A percentile compares a stretch with the other conserved stretches of the same genome.
Conservation (phyloP, 2,329 filamentous ascomycete species). For the Fusarium denticulatum region DNA sequence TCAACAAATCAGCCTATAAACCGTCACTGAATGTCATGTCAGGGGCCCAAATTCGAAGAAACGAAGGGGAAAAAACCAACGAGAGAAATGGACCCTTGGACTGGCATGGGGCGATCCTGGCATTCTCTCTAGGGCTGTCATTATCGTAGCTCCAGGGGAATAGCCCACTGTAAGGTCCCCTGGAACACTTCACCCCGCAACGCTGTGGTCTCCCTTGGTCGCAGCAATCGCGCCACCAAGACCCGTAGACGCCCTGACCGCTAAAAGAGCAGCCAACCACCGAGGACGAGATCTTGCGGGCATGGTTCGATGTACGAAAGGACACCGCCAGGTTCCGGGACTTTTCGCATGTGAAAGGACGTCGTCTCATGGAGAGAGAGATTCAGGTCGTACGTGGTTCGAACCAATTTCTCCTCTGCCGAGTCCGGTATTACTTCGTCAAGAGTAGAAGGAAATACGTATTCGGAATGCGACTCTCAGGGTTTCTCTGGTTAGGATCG, state of each 20-base stretch:
- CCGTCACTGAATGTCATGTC: constrained; percentile 21
- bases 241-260: constrained; percentile 33
- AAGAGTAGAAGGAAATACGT: constrained; percentile 2
- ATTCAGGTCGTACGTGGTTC: constrained; percentile 30
- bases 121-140: constrained; percentile 12
- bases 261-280: constrained; percentile 30
- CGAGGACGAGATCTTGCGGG: not conserved
- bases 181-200: constrained; percentile 34
- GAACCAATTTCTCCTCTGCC: constrained; percentile 22
- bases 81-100: constrained; percentile 12
- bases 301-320: constrained; percentile 35
- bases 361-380: not conserved
- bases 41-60: not conserved
- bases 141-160: constrained; percentile 8
- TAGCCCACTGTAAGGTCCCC: constrained; percentile 18
- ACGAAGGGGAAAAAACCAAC: not conserved
- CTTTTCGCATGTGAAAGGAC: constrained; percentile 34
- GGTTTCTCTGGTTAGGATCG: not conserved
- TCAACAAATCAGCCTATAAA: constrained; percentile 32
- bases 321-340: constrained; percentile 36
- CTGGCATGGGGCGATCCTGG: constrained; percentile 13
- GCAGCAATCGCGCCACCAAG: constrained; percentile 30
- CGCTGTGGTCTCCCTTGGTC: constrained; percentile 2
- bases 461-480: constrained; percentile 8
- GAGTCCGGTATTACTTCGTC: constrained; percentile 34